Evolutionary conservation across 495 filamentous ascomycete genomes (phyloP), one percentile per base, ranked within the genome.

Genomic region (Chaetomium cochliodes): DNA sequence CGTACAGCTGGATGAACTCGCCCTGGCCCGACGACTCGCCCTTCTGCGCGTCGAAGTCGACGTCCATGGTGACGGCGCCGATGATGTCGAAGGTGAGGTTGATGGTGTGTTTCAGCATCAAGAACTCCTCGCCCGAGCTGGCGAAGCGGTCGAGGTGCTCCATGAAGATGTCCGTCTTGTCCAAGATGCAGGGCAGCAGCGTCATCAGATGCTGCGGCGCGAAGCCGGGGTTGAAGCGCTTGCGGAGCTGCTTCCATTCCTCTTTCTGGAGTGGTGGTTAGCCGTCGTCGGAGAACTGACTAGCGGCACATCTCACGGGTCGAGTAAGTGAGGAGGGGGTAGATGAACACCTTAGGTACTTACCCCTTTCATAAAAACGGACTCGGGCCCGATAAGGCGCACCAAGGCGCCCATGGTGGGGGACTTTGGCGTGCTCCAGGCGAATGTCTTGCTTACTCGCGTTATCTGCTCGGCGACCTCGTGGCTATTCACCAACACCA

Each of bases 401-500:
- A 60, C 47, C 15, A 80, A 57, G 0, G 60, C 58, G 5, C 50
- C 51, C 0, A 78, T 28, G 0, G 76, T 76, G 8, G 78, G 78
- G 0, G 74, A 75, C 64, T 85, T 85, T 4, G 79, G 69, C 11
- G 69, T 57, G 56, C 78, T 79, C 65, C 77, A 81, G 8, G 76
- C 77, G 47, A 75, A 78, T 11, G 30, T 18, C 58, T 76, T 81
- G 11, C 78, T 73, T 0, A 70, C 23, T 16, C 68, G 70, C 0
- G 76, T 71, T 4, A 84, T 64, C 56, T 82, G 79, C 41, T 78
- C 75, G 22, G 81, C 79, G 0, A 82, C 56, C 4, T 79, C 75
- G 50, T 84, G 78, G 67, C 76, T 75, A 30, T 68, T 64, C 26
- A 85, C 65, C 11, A 83, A 52, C 11, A 79, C 56, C 56, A 82